phyloP scores from a whole-genome alignment of 176 grass and related monocot genomes.

The barley (Hordeum vulgare) region DNA sequence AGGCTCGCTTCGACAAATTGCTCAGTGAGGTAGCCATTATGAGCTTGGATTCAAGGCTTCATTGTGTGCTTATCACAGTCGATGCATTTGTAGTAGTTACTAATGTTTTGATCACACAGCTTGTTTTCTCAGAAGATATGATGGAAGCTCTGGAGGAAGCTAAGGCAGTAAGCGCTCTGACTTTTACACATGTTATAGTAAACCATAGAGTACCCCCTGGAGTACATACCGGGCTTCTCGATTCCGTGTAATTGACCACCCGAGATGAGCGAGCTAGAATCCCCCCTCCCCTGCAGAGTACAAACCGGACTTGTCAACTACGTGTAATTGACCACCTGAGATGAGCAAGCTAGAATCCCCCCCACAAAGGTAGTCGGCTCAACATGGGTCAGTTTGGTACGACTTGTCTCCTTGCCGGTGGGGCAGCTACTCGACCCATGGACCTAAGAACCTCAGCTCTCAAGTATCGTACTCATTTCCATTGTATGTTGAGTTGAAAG shows the following conservation, averaged over 20 bases:
- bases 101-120: slow-evolving; percentile 52
- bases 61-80: slow-evolving; percentile 3
- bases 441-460: not conserved
- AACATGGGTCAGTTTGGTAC: not conserved
- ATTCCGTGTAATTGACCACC: not conserved
- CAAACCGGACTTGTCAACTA: not conserved
- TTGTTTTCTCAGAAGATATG: slow-evolving; percentile 81
- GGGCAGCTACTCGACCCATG: not conserved
- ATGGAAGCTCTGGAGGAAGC: slow-evolving; percentile 99
- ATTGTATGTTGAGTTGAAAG: slow-evolving; percentile 5
- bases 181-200: slow-evolving; percentile 4
- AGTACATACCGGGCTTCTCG: not conserved
- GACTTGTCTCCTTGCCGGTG: not conserved
- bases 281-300: not conserved
- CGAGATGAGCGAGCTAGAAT: not conserved
- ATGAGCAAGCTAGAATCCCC: too few relatives aligned
- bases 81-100: slow-evolving; percentile 15
- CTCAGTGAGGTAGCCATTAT: slow-evolving; percentile 61
- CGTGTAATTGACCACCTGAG: not conserved
- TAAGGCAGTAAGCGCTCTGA: slow-evolving; percentile 60
- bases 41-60: slow-evolving; percentile 9
- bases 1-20: slow-evolving; percentile 78
- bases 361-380: not conserved
- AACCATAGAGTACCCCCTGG: not conserved
- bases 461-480: not conserved